A percentile compares a stretch with the other conserved stretches of the same genome.
Evolutionary conservation across 2,329 filamentous ascomycete genomes (phyloP).

Genomic region (Endoconidiophora laricicola): DNA sequence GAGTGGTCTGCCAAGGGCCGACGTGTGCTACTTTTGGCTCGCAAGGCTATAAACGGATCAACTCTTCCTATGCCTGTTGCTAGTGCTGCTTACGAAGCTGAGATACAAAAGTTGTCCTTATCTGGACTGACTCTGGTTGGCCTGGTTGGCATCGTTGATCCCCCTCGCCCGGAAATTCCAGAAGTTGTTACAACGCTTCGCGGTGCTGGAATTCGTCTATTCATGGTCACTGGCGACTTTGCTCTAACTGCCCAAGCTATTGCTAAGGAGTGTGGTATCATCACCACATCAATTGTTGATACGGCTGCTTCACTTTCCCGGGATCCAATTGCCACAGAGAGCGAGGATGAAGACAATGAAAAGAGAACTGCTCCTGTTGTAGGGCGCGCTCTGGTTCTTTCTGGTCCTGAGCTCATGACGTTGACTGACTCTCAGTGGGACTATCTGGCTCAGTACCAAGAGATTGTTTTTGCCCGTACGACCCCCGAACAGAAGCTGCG

Average conservation of each 20-base stretch:
- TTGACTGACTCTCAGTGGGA: constrained; percentile 56
- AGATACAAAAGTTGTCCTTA: constrained; percentile 64
- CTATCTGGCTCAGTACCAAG: constrained; percentile 44
- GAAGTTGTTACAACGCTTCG: constrained; percentile 76
- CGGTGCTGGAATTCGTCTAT: constrained; percentile 84
- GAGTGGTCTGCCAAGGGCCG: constrained; percentile 85
- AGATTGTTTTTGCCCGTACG: constrained; percentile 84
- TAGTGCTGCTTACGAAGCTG: constrained; percentile 67
- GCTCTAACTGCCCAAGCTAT: constrained; percentile 63
- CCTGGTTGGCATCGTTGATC: constrained; percentile 90
- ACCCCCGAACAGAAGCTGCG: constrained; percentile 93
- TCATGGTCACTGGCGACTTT: constrained; percentile 94
- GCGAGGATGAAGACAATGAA: constrained; percentile 16
- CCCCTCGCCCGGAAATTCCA: constrained; percentile 81
- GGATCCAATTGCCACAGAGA: constrained; percentile 50
- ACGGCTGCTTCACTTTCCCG: constrained; percentile 27
- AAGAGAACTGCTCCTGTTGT: constrained; percentile 13
- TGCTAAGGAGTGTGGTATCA: constrained; percentile 71
- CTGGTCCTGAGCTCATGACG: constrained; percentile 46
- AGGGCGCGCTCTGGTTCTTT: constrained; percentile 41
- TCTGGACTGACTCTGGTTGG: constrained; percentile 86
- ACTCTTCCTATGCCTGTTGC: constrained; percentile 56
- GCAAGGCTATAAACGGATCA: constrained; percentile 55
- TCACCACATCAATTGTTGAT: constrained; percentile 42
- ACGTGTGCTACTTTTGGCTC: constrained; percentile 85